Evolutionary conservation across 495 filamentous ascomycete species (phyloP).

Genomic region (Hypoxylon trugodes): DNA sequence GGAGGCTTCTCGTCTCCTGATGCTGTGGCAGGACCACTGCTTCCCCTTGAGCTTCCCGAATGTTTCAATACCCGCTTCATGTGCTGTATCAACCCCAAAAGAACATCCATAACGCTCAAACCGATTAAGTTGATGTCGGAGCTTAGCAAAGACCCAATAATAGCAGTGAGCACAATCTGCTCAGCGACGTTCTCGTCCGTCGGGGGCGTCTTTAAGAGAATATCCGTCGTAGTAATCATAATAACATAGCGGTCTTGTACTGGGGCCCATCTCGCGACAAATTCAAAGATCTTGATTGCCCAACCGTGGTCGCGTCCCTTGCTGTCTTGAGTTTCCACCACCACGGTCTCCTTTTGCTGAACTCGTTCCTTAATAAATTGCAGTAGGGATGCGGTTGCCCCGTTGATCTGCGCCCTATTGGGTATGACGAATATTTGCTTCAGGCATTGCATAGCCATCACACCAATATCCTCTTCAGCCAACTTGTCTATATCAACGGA

Average conservation of each 20-base stretch:
- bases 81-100: constrained; percentile 81
- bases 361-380: constrained; percentile 73
- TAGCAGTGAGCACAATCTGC: constrained; percentile 74
- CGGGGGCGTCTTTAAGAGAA: constrained; percentile 68
- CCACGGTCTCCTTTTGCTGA: constrained; percentile 55
- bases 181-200: constrained; percentile 71
- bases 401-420: constrained; percentile 77
- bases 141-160: constrained; percentile 80
- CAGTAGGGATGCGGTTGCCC: constrained; percentile 73
- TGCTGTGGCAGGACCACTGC: constrained; percentile 39
- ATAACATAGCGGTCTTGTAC: constrained; percentile 93
- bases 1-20: constrained; percentile 29
- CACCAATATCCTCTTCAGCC: constrained; percentile 85
- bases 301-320: constrained; percentile 64
- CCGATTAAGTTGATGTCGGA: constrained; percentile 93
- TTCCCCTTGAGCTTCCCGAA: constrained; percentile 57
- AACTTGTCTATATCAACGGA: constrained; percentile 84
- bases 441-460: constrained; percentile 82
- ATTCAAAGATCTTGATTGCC: constrained; percentile 80
- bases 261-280: constrained; percentile 82
- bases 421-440: constrained; percentile 80
- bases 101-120: constrained; percentile 89
- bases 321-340: constrained; percentile 43
- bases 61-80: constrained; percentile 76
- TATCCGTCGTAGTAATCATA: constrained; percentile 79